These are phyloP conservation scores for Millerago galiae DNA, from an alignment of 805 yeast genomes.

Conservation along the genomic window DNA sequence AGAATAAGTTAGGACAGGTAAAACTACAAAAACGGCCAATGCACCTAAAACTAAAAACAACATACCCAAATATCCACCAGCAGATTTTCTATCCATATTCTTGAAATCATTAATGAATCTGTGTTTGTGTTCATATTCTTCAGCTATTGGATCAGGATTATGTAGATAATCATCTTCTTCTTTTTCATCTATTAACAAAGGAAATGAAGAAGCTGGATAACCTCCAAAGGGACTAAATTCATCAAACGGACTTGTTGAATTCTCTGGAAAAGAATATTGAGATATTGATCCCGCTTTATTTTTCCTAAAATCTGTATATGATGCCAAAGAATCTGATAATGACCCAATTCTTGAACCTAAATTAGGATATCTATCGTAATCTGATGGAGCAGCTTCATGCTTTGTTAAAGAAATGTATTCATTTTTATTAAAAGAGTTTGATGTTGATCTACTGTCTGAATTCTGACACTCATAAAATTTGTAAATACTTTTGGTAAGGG, in stretches of 20 bases:
- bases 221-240: conserved; percentile 94
- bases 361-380: conserved; percentile 64
- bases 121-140: conserved; percentile 75
- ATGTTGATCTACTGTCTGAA: conserved; percentile 35
- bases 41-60: conserved; percentile 53
- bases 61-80: conserved; percentile 58
- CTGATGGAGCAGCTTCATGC: conserved; percentile 39
- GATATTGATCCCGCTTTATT: conserved; percentile 10
- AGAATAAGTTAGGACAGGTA: conserved; percentile 81
- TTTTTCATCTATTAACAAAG: conserved; percentile 84
- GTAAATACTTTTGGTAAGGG: conserved; percentile 9
- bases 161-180: conserved; percentile 94
- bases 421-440: conserved; percentile 27
- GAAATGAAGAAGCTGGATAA: conserved; percentile 89
- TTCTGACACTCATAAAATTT: conserved; percentile 37
- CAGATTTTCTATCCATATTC: conserved; percentile 55
- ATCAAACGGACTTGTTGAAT: conserved; percentile 40
- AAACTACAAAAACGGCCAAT: conserved; percentile 60
- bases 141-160: conserved; percentile 93
- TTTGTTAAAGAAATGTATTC: conserved; percentile 20
- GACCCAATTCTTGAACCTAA: conserved; percentile 54
- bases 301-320: conserved; percentile 21
- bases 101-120: conserved; percentile 60
- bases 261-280: conserved; percentile 11
- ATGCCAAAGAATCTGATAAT: conserved; percentile 34